Base-by-base conservation (phyloP, 352 stramenopile genomes). In the Globisporangium canariense region DNA sequence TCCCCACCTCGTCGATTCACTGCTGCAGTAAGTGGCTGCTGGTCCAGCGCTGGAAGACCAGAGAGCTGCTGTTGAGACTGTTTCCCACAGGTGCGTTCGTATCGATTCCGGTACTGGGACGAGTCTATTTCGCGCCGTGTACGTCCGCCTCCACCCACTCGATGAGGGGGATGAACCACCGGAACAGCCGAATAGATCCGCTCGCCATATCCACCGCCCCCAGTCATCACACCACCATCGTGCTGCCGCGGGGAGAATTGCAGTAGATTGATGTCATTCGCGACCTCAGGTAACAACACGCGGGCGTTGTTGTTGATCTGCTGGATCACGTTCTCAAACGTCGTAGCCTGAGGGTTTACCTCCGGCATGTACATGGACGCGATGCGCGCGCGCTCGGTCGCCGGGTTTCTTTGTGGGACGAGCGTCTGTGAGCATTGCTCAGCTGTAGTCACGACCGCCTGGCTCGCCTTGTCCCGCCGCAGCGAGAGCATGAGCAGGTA, bases 401-500 rank as follows among this genome's bases (percentile, higher is more conserved):
- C 79, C 2, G 85, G 79, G 22, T 89, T 91, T 2, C 85, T 68
- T 49, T 88, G 77, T 5, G 81, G 82, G 16, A 88, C 75, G 2
- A 91, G 72, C 3, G 85, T 93, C 62, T 93, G 85, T 0, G 73
- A 75, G 4, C 59, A 38, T 11, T 78, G 45, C 3, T 86, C 69
- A 0, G 62, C 53, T 10, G 78, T 71, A 7, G 34, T 46, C 22
- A 89, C 79, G 0, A 76, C 90, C 3, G 85, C 85, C 67, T 93
- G 85, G 18, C 88, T 60, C 1, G 65, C 76, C 58, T 90, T 75
- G 9, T 90, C 71, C 2, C 79, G 68, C 3, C 85, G 72, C 8
- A 88, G 62, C 28, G 81, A 90, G 10, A 67, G 53, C 83, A 89
- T 88, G 50, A 86, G 78, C 49, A 85, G 56, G 4, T 84, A 68